phyloP scores from a whole-genome alignment of 805 yeast genomes.

The Candida alai region DNA sequence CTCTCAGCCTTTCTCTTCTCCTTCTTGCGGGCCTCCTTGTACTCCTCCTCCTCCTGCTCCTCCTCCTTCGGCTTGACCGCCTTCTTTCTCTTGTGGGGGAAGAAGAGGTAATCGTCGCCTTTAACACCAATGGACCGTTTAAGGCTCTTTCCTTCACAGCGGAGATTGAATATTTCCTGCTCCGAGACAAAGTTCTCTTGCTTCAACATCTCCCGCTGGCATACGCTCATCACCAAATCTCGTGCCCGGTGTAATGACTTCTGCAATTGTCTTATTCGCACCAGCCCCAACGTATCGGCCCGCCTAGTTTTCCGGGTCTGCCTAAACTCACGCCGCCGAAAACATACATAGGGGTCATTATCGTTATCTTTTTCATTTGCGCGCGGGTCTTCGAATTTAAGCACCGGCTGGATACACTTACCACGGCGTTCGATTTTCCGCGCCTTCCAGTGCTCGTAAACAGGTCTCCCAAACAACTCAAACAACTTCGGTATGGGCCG shows the following conservation, averaged over 20 bases:
- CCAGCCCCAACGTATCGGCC: constrained; percentile 87
- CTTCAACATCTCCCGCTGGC: constrained; percentile 68
- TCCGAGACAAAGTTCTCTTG: constrained; percentile 62
- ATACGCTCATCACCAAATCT: constrained; percentile 62
- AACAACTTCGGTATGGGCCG: constrained; percentile 49
- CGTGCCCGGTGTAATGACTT: constrained; percentile 75
- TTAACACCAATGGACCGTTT: constrained; percentile 73
- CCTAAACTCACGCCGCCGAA: constrained; percentile 90
- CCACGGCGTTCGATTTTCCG: constrained; percentile 73
- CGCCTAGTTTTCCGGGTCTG: constrained; percentile 95
- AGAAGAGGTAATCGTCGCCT: constrained; percentile 81
- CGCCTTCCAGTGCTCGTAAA: constrained; percentile 78
- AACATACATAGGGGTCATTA: constrained; percentile 90
- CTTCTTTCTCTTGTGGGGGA: constrained; percentile 72
- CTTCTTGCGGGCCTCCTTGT: constrained; percentile 15
- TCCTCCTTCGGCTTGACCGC: constrained; percentile 31
- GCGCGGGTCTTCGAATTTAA: constrained; percentile 79
- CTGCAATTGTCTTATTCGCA: constrained; percentile 69
- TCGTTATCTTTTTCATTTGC: constrained; percentile 78
- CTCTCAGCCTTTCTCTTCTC: constrained; percentile 17
- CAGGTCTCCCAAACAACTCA: constrained; percentile 55
- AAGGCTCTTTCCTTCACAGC: constrained; percentile 66
- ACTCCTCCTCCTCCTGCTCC: constrained; percentile 39
- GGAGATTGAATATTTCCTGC: constrained; percentile 61
- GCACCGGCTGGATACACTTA: constrained; percentile 62